These are phyloP conservation scores for Bromus sterilis DNA, from an alignment of 176 grass and related monocot genomes.

Conservation along the genomic window DNA sequence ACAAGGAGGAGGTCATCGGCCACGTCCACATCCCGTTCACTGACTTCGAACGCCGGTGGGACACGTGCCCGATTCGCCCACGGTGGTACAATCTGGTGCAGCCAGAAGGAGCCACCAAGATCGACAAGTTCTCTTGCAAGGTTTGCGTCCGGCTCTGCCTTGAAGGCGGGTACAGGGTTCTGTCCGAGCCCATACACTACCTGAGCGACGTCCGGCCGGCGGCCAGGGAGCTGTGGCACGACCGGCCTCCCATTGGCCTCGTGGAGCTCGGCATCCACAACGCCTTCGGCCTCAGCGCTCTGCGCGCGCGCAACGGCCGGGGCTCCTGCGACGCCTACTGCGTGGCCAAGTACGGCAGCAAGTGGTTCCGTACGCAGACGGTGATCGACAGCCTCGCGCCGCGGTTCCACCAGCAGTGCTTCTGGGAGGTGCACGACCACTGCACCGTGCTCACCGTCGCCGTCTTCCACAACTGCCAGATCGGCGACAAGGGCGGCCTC, in stretches of 20 bases:
- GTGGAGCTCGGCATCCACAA: conserved; percentile 71
- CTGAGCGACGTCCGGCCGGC: conserved; percentile 51
- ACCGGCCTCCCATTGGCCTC: conserved; percentile 41
- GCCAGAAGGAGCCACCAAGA: conserved; percentile 33
- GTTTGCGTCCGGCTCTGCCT: conserved; percentile 33
- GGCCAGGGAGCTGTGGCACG: conserved; percentile 44
- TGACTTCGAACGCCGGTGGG: conserved; percentile 41
- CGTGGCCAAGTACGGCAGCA: conserved; percentile 77
- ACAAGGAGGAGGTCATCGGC: conserved; percentile 55
- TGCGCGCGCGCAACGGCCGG: conserved; percentile 52
- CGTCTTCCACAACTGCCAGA: conserved; percentile 79
- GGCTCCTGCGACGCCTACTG: conserved; percentile 73
- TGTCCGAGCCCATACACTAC: conserved; percentile 52
- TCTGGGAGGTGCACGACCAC: conserved; percentile 77
- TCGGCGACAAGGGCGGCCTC: conserved; percentile 51
- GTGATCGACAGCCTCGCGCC: conserved; percentile 65
- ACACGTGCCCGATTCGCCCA: conserved; percentile 28
- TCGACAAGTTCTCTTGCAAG: conserved; percentile 37
- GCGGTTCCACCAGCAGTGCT: conserved; percentile 70
- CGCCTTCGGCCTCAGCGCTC: conserved; percentile 37
- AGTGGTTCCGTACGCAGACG: conserved; percentile 76
- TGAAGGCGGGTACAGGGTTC: conserved; percentile 49
- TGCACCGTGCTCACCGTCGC: conserved; percentile 74
- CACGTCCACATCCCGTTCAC: conserved; percentile 33
- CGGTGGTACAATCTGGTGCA: conserved; percentile 44